These are phyloP conservation scores for Talinum fruticosum DNA, from an alignment of 148 eudicot genomes.

Conservation along the genomic window DNA sequence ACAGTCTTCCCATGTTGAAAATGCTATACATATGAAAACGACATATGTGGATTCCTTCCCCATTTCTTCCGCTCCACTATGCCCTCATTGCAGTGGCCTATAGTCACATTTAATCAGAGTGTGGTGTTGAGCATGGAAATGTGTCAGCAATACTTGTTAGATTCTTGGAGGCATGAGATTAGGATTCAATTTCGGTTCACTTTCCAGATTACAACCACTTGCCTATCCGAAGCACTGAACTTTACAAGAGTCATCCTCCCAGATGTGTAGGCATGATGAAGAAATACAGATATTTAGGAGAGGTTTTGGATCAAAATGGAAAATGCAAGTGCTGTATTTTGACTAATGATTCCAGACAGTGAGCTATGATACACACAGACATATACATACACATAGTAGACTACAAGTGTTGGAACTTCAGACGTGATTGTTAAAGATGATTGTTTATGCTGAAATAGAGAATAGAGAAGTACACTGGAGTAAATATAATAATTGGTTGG, in stretches of 20 bases:
- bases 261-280: neutral
- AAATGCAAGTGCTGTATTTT: no score
- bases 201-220: conserved; percentile 16
- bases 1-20: conserved; percentile 7
- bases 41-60: conserved; percentile 11
- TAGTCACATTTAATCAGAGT: neutral
- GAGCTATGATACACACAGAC: no score
- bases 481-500: neutral
- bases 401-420: no score
- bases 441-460: neutral
- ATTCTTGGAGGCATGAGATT: neutral
- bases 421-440: no score
- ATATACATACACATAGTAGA: no score
- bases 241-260: conserved; percentile 27
- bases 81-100: neutral
- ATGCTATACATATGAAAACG: neutral
- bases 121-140: neutral
- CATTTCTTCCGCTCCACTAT: neutral
- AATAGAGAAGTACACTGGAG: neutral
- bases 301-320: no score
- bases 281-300: no score
- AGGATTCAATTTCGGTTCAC: neutral
- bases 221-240: conserved; percentile 9
- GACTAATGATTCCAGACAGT: no score
- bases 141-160: neutral